phyloP scores from a whole-genome alignment of 805 yeast genomes.

The Metahyphopichia silvanorum region DNA sequence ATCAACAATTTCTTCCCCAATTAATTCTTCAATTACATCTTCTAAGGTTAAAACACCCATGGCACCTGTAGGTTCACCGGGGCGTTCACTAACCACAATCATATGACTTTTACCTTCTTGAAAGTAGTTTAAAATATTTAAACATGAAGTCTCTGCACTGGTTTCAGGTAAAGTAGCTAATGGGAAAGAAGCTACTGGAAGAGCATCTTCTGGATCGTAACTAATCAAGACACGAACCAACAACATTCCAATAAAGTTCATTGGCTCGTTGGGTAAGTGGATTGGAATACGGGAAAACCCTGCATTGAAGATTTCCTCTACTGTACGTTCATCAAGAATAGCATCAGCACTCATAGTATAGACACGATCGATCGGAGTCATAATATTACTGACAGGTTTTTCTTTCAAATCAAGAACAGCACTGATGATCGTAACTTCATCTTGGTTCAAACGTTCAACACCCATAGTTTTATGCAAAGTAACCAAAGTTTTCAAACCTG shows the following conservation, averaged over 20 bases:
- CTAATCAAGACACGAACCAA: slow-evolving; percentile 88
- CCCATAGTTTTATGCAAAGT: slow-evolving; percentile 94
- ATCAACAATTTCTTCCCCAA: slow-evolving; percentile 97
- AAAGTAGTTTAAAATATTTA: slow-evolving; percentile 90
- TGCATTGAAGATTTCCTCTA: slow-evolving; percentile 86
- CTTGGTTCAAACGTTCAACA: slow-evolving; percentile 86
- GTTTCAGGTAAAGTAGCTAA: slow-evolving; percentile 96
- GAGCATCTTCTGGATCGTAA: slow-evolving; percentile 94
- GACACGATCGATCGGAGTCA: slow-evolving; percentile 93
- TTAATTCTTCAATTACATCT: slow-evolving; percentile 96
- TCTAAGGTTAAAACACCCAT: slow-evolving; percentile 90
- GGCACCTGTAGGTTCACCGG: slow-evolving; percentile 83
- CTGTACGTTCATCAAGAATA: slow-evolving; percentile 76
- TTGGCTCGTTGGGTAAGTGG: slow-evolving; percentile 83
- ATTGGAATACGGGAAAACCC: slow-evolving; percentile 96
- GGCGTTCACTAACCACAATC: slow-evolving; percentile 85
- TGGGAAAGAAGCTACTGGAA: slow-evolving; percentile 91
- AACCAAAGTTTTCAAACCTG: slow-evolving; percentile 90
- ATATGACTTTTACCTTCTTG: slow-evolving; percentile 98
- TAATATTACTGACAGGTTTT: slow-evolving; percentile 77
- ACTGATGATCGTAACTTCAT: slow-evolving; percentile 92
- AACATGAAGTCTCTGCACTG: slow-evolving; percentile 83
- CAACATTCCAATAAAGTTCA: slow-evolving; percentile 92
- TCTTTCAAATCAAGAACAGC: slow-evolving; percentile 94
- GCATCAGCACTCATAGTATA: slow-evolving; percentile 84